Conservation (phyloP, 345 rosid species). For the Stellera chamaejasme region DNA sequence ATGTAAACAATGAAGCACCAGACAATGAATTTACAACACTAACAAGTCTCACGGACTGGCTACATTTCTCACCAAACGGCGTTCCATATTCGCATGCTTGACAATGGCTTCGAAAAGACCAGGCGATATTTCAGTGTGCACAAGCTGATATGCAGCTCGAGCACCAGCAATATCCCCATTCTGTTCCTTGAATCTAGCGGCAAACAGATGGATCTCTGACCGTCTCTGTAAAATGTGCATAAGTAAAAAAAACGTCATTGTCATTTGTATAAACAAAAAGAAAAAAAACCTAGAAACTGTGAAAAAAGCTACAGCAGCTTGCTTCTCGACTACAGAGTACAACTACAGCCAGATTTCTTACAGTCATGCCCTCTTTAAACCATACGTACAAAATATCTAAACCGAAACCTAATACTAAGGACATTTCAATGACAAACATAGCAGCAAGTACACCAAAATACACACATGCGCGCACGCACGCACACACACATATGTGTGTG, state of each 20-base stretch:
- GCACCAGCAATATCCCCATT: constrained; percentile 77
- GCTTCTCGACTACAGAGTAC: too few relatives aligned
- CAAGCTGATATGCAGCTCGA: constrained; percentile 76
- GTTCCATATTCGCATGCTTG: constrained; percentile 96
- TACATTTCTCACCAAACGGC: constrained; percentile 48
- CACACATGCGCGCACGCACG: too few relatives aligned
- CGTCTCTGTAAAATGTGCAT: constrained; percentile 48
- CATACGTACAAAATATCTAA: too few relatives aligned
- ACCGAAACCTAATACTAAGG: too few relatives aligned
- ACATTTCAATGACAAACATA: too few relatives aligned
- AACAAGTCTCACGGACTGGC: constrained; percentile 11
- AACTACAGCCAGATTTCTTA: too few relatives aligned
- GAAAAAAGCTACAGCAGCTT: not conserved
- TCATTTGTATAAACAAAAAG: constrained; percentile 5
- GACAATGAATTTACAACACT: constrained; percentile 8
- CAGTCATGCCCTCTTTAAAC: too few relatives aligned
- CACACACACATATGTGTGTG: too few relatives aligned
- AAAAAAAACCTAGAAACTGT: constrained; percentile 1
- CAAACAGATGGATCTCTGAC: constrained; percentile 90
- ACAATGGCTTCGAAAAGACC: constrained; percentile 93
- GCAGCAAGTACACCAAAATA: too few relatives aligned
- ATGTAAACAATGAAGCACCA: constrained; percentile 6
- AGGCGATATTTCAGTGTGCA: constrained; percentile 84
- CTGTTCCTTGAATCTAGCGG: constrained; percentile 87
- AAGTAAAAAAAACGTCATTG: not conserved